Base-by-base conservation (phyloP, 371 early-diverging fungal species). In the Enteropsectra breve region DNA sequence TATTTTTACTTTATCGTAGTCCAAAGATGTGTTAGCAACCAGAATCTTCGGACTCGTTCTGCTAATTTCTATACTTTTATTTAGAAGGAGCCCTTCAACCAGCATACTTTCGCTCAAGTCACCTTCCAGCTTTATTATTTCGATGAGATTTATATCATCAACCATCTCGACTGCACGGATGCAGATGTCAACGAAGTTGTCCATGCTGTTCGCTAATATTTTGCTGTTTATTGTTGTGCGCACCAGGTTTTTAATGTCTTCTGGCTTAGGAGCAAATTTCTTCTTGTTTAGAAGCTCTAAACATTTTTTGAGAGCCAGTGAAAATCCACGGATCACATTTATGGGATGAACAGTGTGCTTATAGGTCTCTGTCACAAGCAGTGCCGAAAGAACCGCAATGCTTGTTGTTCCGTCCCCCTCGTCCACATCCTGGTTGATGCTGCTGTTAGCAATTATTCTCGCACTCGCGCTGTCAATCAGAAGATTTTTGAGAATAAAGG, bases 391-490 rank as follows among this genome's bases (percentile, higher is more conserved):
- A 34, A 98, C 92, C 76, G 93, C 91, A 15, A 98, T 94, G 2
- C 93, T 90, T 29, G 99, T 98, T 13, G 97, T 98, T 50, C 99
- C 99, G 81, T 98, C 99, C 60, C 99, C 99, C 26, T 96, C 96
- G 81, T 96, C 96, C 80, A 91, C 92, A 81, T 96, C 97, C 83
- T 98, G 99, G 11, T 91, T 94, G 77, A 93, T 90, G 66, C 94
- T 92, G 60, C 89, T 24, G 53, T 72, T 70, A 69, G 96, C 93
- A 49, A 97, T 83, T 13, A 98, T 90, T 81, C 93, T 92, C 66
- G 97, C 96, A 36, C 94, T 91, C 2, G 97, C 89, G 77, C 92
- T 92, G 80, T 95, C 94, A 40, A 97, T 85, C 15, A 89, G 87
- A 67, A 97, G 90, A 45, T 91, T 91, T 79, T 95, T 95, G 47